Evolutionary conservation across 352 stramenopile species (phyloP), one percentile per base, ranked within the genome.

Genomic region (Saprolegnia diclina): DNA sequence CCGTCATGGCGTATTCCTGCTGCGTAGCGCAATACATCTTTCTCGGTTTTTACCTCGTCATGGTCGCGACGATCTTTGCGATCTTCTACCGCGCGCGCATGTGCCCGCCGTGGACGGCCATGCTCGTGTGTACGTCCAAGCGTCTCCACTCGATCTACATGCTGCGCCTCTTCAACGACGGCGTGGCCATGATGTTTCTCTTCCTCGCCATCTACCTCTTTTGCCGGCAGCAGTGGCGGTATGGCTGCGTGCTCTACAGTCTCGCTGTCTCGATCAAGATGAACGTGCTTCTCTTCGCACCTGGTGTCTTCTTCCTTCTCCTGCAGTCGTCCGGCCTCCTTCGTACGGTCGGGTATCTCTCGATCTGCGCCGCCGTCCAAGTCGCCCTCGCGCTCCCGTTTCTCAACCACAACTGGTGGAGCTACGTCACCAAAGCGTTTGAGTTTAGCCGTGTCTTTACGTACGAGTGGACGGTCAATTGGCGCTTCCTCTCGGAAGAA

Each of bases 381-480:
- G 77, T 98, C 37, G 71, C 96, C 19, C 57, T 99, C 38, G 97
- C 80, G 22, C 82, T 92, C 63, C 97, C 97, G 26, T 99, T 99
- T 81, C 77, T 99, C 64, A 82, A 87, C 32, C 83, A 90, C 42
- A 96, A 98, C 81, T 97, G 95, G 73, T 77, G 92, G 69, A 95
- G 80, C 69, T 99, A 99, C 81, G 54, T 99, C 44, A 80, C 82
- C 40, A 98, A 98, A 71, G 93, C 97, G 13, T 99, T 99, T 76
- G 96, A 99, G 69, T 86, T 99, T 40, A 96, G 76, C 52, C 91
- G 97, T 40, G 95, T 99, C 32, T 99, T 99, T 75, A 97, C 94
- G 68, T 98, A 95, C 83, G 94, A 98, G 79, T 99, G 97, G 97
- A 99, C 97, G 16, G 97, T 99, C 35, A 99, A 99, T 85, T 99